Evolutionary conservation across 352 stramenopile genomes (phyloP).

Genomic region (Globisporangium parvum): DNA sequence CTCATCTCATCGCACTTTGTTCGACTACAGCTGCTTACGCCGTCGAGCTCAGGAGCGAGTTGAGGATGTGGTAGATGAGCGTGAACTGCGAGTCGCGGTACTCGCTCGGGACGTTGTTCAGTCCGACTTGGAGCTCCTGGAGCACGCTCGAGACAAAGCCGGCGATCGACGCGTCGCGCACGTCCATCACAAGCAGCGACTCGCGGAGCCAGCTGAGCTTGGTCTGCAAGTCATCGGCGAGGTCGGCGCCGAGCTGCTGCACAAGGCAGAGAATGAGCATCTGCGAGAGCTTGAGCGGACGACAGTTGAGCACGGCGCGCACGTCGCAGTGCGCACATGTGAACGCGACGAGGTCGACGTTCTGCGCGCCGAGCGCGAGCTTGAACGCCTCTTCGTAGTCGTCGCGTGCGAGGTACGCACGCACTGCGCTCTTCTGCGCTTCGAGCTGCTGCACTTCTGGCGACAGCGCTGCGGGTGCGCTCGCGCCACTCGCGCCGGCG

Average conservation of each 20-base stretch:
- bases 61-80: slow-evolving; percentile 80
- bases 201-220: slow-evolving; percentile 78
- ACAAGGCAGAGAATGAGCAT: slow-evolving; percentile 84
- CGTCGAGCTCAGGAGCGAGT: slow-evolving; percentile 73
- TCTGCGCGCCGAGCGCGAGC: slow-evolving; percentile 68
- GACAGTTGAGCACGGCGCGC: slow-evolving; percentile 48
- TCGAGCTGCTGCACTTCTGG: slow-evolving; percentile 55
- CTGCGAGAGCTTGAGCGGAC: slow-evolving; percentile 72
- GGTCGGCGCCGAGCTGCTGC: slow-evolving; percentile 71
- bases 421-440: slow-evolving; percentile 47
- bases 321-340: slow-evolving; percentile 68
- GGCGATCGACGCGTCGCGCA: slow-evolving; percentile 58
- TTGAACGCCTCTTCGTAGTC: slow-evolving; percentile 83
- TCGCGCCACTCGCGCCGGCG: slow-evolving; percentile 11
- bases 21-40: neutral
- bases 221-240: slow-evolving; percentile 54
- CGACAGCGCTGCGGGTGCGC: slow-evolving; percentile 15
- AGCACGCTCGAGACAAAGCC: slow-evolving; percentile 76
- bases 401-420: slow-evolving; percentile 35
- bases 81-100: slow-evolving; percentile 78
- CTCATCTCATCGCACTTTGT: neutral
- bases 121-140: slow-evolving; percentile 58
- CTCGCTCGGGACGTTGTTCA: slow-evolving; percentile 52
- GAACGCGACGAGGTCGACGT: slow-evolving; percentile 64
- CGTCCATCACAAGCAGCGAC: slow-evolving; percentile 79